phyloP scores from a whole-genome alignment of 73 alveolate genomes.

The Paramecium biaurelia region DNA sequence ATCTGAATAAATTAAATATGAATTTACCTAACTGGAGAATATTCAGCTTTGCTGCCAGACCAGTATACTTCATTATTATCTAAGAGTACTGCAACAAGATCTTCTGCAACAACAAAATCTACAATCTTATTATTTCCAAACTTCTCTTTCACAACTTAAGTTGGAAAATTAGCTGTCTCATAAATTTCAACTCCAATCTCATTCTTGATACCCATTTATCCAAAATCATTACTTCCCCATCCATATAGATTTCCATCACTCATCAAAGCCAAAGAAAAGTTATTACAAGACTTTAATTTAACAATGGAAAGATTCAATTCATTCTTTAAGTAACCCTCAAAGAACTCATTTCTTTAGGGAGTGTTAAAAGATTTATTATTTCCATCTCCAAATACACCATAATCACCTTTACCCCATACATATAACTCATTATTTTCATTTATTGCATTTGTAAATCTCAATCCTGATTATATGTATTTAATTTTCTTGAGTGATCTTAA shows the following conservation, averaged over 20 bases:
- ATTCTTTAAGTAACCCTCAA: slow-evolving; percentile 48
- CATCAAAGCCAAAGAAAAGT: slow-evolving; percentile 68
- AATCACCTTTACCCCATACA: slow-evolving; percentile 67
- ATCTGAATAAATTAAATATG: slow-evolving; percentile 1
- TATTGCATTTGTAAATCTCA: slow-evolving; percentile 52
- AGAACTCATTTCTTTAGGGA: slow-evolving; percentile 51
- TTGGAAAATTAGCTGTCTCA: slow-evolving; percentile 60
- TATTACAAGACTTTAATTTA: slow-evolving; percentile 61
- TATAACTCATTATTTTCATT: slow-evolving; percentile 47
- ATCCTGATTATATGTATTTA: slow-evolving; percentile 41
- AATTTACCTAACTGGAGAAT: slow-evolving; percentile 36
- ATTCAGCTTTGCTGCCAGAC: slow-evolving; percentile 57
- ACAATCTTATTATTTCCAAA: slow-evolving; percentile 11
- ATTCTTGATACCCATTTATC: slow-evolving; percentile 79
- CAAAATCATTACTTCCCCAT: slow-evolving; percentile 94
- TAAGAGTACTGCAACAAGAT: slow-evolving; percentile 42
- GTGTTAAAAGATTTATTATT: slow-evolving; percentile 7
- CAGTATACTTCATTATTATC: slow-evolving; percentile 50
- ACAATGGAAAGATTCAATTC: background rate
- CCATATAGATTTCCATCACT: slow-evolving; percentile 78
- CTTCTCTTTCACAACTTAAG: slow-evolving; percentile 9
- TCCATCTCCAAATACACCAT: slow-evolving; percentile 67
- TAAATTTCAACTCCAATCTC: slow-evolving; percentile 65
- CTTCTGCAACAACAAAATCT: slow-evolving; percentile 59
- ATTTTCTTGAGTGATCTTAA: slow-evolving; percentile 62